Base-by-base conservation (phyloP, 768 basidiomycete species). In the Podaxis sp. region DNA sequence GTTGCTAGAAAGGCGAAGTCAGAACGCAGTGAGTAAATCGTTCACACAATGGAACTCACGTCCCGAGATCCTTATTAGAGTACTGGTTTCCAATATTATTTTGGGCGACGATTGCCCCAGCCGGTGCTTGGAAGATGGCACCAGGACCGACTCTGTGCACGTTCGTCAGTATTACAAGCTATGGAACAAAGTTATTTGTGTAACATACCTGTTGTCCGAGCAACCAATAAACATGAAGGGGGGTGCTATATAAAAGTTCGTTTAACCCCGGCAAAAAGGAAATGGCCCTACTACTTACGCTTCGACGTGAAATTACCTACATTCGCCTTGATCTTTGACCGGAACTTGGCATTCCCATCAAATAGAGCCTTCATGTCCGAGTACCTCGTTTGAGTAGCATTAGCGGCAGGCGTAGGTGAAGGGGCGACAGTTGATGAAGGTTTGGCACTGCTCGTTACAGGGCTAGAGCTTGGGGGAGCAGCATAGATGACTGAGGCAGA, bases 161-260 rank as follows among this genome's bases (percentile, higher is more conserved):
- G 28, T 30, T 41, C 8, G 66, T 22, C 44, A 26, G n/a, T 46
- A 51, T 26, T 37, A 6, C n/a, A 17, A 60, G 36, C 26, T 7
- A 22, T 28, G 52, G 26, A 46, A 33, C 33, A 24, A 36, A 13
- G 4, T 6, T 24, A 26, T 51, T 30, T 30, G 28, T 6, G 10
- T 24, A 56, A 41, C 68, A 24, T 55, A 72, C 75, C 73, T 73
- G 58, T 74, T 76, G 57, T 77, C 76, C 4, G 71, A 66, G 51
- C 75, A 78, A 22, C 76, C 75, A 55, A 78, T 66, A 53, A 77
- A 75, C 75, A 77, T 76, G 66, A 77, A 75, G 1, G 73, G 71
- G 57, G 77, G 75, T 10, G 65, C 76, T 77, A 60, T 11, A 53
- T 24, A 12, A 55, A 40, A 12, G 4, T 8, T 50, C 22, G 24